A percentile compares a stretch with the other conserved stretches of the same genome.
These are phyloP conservation scores for Melastoma malabathricum DNA, from an alignment of 345 rosid genomes.

Conservation along the genomic window DNA sequence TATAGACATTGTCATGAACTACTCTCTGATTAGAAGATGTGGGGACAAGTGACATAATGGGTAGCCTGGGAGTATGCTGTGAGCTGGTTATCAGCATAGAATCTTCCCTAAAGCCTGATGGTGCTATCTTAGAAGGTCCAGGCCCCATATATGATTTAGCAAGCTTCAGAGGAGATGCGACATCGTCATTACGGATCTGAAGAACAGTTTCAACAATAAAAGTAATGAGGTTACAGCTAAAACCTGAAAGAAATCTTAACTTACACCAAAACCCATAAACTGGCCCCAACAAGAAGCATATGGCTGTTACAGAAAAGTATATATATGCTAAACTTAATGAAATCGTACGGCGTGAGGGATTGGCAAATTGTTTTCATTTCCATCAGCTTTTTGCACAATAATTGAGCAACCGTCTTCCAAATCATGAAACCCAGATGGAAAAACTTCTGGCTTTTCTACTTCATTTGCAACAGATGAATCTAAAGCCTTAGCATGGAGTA, in stretches of 20 bases:
- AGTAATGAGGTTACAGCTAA: too few relatives aligned
- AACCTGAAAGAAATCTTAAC: too few relatives aligned
- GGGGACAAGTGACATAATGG: conserved; percentile 38
- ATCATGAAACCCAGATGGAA: conserved; percentile 16
- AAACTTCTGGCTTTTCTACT: conserved; percentile 31
- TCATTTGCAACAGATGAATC: conserved; percentile 26
- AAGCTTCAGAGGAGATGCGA: conserved; percentile 84
- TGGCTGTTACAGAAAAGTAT: too few relatives aligned
- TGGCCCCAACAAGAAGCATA: too few relatives aligned
- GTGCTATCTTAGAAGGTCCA: conserved; percentile 62
- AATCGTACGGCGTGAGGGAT: conserved; percentile 9
- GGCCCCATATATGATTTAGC: conserved; percentile 93
- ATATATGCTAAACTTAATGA: too few relatives aligned
- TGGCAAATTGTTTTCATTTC: conserved; percentile 18
- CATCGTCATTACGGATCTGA: conserved; percentile 63
- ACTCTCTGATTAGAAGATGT: conserved; percentile 28
- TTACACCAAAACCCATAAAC: too few relatives aligned
- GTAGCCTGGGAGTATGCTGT: conserved; percentile 28
- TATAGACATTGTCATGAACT: conserved; percentile 49
- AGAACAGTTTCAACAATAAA: too few relatives aligned
- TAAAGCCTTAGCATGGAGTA: conserved; percentile 50
- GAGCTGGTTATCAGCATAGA: conserved; percentile 20
- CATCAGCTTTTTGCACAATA: conserved; percentile 26
- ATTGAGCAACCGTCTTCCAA: conserved; percentile 18
- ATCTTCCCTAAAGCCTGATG: conserved; percentile 42